phyloP scores from a whole-genome alignment of 257 asterid species.

The Fraxinus americana region DNA sequence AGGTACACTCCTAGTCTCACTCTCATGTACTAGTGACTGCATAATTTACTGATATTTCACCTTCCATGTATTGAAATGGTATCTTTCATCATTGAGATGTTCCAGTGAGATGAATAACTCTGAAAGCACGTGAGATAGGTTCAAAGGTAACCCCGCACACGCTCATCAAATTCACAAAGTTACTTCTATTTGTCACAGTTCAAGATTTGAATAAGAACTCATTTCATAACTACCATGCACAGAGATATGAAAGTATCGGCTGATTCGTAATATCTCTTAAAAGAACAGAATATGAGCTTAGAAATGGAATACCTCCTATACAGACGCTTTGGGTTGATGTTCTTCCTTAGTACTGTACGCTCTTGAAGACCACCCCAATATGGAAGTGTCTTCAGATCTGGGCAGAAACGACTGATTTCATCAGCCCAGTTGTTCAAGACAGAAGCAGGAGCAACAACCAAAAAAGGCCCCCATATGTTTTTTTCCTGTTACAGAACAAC shows the following conservation, averaged over 20 bases:
- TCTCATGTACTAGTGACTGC: not conserved
- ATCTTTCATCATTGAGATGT: not conserved
- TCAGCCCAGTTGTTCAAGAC: slow-evolving; percentile 98
- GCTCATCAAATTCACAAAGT: not conserved
- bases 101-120: slow-evolving; percentile 3
- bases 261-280: slow-evolving; percentile 12
- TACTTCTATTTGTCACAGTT: not conserved
- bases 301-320: slow-evolving; percentile 68
- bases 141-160: slow-evolving; percentile 11
- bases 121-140: not conserved
- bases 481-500: slow-evolving; percentile 61
- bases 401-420: slow-evolving; percentile 97
- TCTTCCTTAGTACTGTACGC: slow-evolving; percentile 86
- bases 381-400: slow-evolving; percentile 93
- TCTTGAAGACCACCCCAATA: slow-evolving; percentile 96
- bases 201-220: slow-evolving; percentile 6
- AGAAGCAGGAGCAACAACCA: slow-evolving; percentile 98
- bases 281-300: slow-evolving; percentile 6
- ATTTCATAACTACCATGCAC: slow-evolving; percentile 5
- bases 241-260: not conserved
- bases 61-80: not conserved
- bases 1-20: not conserved
- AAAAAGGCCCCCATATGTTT: slow-evolving; percentile 98
- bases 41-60: not conserved
- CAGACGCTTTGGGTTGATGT: slow-evolving; percentile 94